Evolutionary conservation across 1,284 basidiomycete species (phyloP).

Genomic region (Ceratorhiza oryzae-sativae): DNA sequence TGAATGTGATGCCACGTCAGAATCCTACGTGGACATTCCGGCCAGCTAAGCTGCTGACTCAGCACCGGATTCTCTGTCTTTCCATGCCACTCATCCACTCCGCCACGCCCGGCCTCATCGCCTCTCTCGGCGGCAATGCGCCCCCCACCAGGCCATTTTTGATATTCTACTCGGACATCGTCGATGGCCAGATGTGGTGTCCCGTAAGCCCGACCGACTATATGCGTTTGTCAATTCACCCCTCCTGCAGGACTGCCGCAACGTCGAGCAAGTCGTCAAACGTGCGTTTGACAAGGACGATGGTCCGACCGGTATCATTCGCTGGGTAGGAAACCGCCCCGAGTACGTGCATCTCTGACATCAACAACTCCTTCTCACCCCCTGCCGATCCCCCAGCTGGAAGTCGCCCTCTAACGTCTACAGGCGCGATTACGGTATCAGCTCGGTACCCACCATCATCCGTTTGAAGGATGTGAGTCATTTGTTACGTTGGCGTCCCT

Average conservation of each 20-base stretch:
- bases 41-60: slow-evolving; percentile 18
- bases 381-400: slow-evolving; percentile 33
- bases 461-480: slow-evolving; percentile 38
- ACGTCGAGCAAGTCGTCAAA: slow-evolving; percentile 40
- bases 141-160: slow-evolving; percentile 38
- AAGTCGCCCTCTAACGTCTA: slow-evolving; percentile 39
- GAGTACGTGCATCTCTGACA: slow-evolving; percentile 22
- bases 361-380: not conserved
- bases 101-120: slow-evolving; percentile 22
- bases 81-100: slow-evolving; percentile 25
- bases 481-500: not conserved
- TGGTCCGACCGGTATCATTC: slow-evolving; percentile 39
- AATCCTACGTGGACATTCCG: slow-evolving; percentile 24
- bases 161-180: slow-evolving; percentile 42
- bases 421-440: slow-evolving; percentile 39
- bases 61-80: not conserved
- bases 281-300: slow-evolving; percentile 38
- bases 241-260: slow-evolving; percentile 40
- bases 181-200: slow-evolving; percentile 43
- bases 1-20: slow-evolving; percentile 41
- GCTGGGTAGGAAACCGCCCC: slow-evolving; percentile 41
- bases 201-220: slow-evolving; percentile 28
- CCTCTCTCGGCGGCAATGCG: slow-evolving; percentile 35
- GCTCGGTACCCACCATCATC: slow-evolving; percentile 42
- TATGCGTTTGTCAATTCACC: slow-evolving; percentile 1